Base-by-base conservation (phyloP, 345 rosid species). In the Salix exigua region DNA sequence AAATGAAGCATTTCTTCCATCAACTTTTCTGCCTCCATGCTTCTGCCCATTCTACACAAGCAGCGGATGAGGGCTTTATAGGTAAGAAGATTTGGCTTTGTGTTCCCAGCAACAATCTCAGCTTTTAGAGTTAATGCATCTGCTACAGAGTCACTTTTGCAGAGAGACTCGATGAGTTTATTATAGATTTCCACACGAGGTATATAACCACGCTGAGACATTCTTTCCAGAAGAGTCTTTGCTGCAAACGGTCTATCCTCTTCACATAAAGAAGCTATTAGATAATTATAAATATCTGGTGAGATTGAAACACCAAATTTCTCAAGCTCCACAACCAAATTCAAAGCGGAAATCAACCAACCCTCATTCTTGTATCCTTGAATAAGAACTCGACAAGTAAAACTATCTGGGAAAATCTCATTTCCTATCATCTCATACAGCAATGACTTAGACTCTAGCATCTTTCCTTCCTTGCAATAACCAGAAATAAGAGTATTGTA, bases 161-260 rank as follows among this genome's bases (percentile, higher is more conserved):
- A 88, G 35, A 93, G 79, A 28, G 96, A 87, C 58, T 86, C 84
- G 2, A 93, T 86, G 77, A 93, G 80, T 75, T 81, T 83, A 60
- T 78, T 72, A 66, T 82, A 93, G 35, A 72, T 84, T 75, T 82
- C 84, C 69, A 71, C 69, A 65, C 50, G 82, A 44, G 90, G 92
- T 50, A 61, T 69, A 68, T 85, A 83, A 76, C 89, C 92, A 58
- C 83, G 83, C 60, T 64, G 73, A 25, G 26, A 70, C 75, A 88
- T 85, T 83, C 90, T 80, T 25, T 77, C 87, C 25, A 90, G 74
- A 42, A 88, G 87, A 85, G 76, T 89, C 83, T 86, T 93, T n/a
- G 97, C 98, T 23, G 99, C 98, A 85, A 95, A 89, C 2, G 94
- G 96, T 33, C 85, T 89, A 75, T 87, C 87, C 78, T 89, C 92